These are phyloP conservation scores for Solanum neorickii DNA, from an alignment of 257 asterid genomes.

Conservation along the genomic window DNA sequence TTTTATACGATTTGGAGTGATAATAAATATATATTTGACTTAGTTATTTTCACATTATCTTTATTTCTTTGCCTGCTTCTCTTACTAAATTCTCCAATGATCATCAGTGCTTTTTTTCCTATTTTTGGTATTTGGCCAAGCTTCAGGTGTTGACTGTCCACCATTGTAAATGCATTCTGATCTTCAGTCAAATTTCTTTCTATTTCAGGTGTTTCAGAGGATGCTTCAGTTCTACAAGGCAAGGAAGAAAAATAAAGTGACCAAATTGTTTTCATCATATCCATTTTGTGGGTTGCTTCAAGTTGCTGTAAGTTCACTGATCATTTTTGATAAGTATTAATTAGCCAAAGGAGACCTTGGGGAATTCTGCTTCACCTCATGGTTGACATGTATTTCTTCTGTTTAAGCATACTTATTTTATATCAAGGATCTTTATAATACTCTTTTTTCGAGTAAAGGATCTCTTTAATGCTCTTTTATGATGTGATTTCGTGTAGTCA, in stretches of 20 bases:
- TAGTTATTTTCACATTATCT: not conserved
- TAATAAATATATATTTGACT: not conserved
- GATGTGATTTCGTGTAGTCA: not conserved
- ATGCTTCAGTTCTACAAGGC: constrained; percentile 46
- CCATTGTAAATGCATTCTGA: not conserved
- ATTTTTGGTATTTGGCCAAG: not conserved
- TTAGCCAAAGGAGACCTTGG: not conserved
- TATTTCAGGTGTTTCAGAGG: constrained; percentile 59
- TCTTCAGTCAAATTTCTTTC: constrained; percentile 2
- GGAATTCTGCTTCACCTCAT: not conserved
- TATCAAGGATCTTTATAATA: not conserved
- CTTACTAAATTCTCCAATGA: not conserved
- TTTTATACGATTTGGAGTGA: not conserved
- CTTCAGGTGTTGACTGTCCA: not conserved
- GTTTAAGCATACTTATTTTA: not conserved
- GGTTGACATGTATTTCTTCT: not conserved
- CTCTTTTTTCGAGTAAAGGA: not conserved
- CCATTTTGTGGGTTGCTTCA: constrained; percentile 74
- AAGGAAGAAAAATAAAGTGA: constrained; percentile 36
- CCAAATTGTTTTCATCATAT: constrained; percentile 36
- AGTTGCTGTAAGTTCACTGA: constrained; percentile 62
- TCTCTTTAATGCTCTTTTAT: not conserved
- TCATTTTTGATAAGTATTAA: not conserved
- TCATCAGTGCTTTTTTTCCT: not conserved
- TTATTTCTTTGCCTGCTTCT: not conserved